Conservation (phyloP, 2,329 filamentous ascomycete species). For the Hypoxylon sp. region DNA sequence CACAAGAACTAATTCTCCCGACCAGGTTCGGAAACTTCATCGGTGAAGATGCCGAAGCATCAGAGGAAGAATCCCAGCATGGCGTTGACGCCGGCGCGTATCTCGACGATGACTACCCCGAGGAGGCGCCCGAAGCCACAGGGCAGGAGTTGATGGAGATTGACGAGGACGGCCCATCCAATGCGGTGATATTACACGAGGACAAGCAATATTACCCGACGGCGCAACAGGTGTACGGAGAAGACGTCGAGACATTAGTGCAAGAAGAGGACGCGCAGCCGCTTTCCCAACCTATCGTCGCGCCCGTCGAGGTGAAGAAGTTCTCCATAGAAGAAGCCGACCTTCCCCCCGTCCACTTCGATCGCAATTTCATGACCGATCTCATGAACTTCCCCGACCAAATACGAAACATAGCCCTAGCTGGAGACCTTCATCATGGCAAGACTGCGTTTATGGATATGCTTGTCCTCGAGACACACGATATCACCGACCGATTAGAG, state of each 20-base stretch:
- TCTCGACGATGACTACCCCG: constrained; percentile 80
- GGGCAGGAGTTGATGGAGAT: constrained; percentile 93
- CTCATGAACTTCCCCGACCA: constrained; percentile 96
- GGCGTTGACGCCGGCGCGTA: constrained; percentile 79
- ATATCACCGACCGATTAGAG: constrained; percentile 80
- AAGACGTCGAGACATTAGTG: constrained; percentile 93
- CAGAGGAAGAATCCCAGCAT: constrained; percentile 84
- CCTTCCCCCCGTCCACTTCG: constrained; percentile 86
- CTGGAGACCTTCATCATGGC: constrained; percentile 93
- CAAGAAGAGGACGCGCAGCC: constrained; percentile 98
- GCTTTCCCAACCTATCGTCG: constrained; percentile 90
- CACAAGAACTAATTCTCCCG: constrained; percentile 30
- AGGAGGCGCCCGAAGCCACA: constrained; percentile 68
- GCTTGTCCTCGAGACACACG: constrained; percentile 94
- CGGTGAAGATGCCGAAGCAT: constrained; percentile 84
- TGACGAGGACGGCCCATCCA: constrained; percentile 89
- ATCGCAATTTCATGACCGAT: constrained; percentile 91
- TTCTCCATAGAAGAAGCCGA: constrained; percentile 94
- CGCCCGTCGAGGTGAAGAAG: constrained; percentile 92
- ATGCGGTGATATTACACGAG: constrained; percentile 97
- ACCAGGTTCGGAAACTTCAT: constrained; percentile 96
- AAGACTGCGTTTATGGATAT: constrained; percentile 99
- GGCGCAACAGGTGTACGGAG: constrained; percentile 94
- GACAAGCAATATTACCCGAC: constrained; percentile 99
- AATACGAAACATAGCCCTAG: constrained; percentile 89